These are phyloP conservation scores for Tremella mesenterica DNA, from an alignment of 768 basidiomycete species.

Conservation along the genomic window DNA sequence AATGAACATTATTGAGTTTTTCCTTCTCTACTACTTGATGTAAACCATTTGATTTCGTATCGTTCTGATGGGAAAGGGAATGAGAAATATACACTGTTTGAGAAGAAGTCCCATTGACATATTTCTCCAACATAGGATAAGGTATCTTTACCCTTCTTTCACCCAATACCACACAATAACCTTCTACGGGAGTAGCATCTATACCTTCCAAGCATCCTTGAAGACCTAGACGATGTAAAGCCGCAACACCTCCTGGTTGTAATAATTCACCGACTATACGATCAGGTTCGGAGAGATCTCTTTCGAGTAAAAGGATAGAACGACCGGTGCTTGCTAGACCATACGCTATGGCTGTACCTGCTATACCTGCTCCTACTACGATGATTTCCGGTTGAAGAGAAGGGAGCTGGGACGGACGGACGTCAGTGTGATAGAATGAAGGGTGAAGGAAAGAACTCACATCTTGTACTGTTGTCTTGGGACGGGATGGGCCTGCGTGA, in stretches of 20 bases:
- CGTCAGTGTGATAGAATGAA: neutral
- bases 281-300: constrained; percentile 85
- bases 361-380: constrained; percentile 87
- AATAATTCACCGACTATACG: constrained; percentile 94
- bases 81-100: too few relatives aligned
- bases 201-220: constrained; percentile 71
- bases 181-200: constrained; percentile 69
- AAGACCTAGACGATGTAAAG: constrained; percentile 69
- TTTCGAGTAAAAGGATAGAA: constrained; percentile 75
- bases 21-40: constrained; percentile 4
- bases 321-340: constrained; percentile 65
- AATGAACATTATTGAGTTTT: neutral
- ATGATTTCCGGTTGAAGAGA: constrained; percentile 47
- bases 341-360: constrained; percentile 77
- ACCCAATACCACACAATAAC: constrained; percentile 70
- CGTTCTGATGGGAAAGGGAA: too few relatives aligned
- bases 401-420: constrained; percentile 13
- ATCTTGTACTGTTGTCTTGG: neutral
- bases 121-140: constrained; percentile 54
- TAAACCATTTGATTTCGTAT: constrained; percentile 5
- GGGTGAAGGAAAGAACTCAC: neutral
- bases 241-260: constrained; percentile 80
- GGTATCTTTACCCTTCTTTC: constrained; percentile 68
- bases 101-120: too few relatives aligned
- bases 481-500: constrained; percentile 1